Conservation (phyloP, 2,329 filamentous ascomycete species). For the Clarireedia paspali region DNA sequence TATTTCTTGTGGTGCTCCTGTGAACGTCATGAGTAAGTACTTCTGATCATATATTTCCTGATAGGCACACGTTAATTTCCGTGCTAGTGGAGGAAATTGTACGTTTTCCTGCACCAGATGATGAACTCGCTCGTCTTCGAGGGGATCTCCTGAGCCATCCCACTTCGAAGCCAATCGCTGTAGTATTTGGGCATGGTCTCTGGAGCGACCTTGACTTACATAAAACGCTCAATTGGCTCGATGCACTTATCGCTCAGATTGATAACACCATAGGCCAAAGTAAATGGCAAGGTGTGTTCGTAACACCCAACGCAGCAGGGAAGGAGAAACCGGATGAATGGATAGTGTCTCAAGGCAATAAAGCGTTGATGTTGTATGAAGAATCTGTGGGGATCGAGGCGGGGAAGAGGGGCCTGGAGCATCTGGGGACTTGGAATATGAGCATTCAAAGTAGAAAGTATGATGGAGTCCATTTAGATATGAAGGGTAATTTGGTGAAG, state of each 20-base stretch:
- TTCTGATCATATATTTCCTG: no score
- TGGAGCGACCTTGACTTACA: slow-evolving; percentile 40
- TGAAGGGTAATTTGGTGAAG: slow-evolving; percentile 40
- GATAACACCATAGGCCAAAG: slow-evolving; percentile 5
- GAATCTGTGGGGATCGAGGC: slow-evolving; percentile 25
- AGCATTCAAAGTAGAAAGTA: slow-evolving; percentile 40
- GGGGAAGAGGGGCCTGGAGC: slow-evolving; percentile 33
- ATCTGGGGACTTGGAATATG: slow-evolving; percentile 44
- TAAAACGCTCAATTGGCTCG: slow-evolving; percentile 35
- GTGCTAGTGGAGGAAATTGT: slow-evolving; percentile 35
- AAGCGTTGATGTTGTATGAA: slow-evolving; percentile 39
- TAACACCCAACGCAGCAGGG: slow-evolving; percentile 40
- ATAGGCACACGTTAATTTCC: no score
- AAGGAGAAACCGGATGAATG: slow-evolving; percentile 39
- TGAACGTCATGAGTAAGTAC: slow-evolving; percentile 32
- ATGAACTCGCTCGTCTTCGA: slow-evolving; percentile 34
- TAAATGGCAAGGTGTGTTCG: slow-evolving; percentile 25
- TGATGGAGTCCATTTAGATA: slow-evolving; percentile 41
- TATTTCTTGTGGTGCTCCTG: slow-evolving; percentile 32
- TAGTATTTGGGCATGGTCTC: slow-evolving; percentile 40
- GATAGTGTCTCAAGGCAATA: slow-evolving; percentile 39
- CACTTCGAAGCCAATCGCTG: slow-evolving; percentile 29
- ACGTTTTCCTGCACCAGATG: slow-evolving; percentile 34
- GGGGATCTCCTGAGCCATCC: slow-evolving; percentile 26
- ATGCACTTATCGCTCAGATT: slow-evolving; percentile 30